Evolutionary conservation across 2,329 filamentous ascomycete species (phyloP).

Genomic region (Aureobasidium pullulans): DNA sequence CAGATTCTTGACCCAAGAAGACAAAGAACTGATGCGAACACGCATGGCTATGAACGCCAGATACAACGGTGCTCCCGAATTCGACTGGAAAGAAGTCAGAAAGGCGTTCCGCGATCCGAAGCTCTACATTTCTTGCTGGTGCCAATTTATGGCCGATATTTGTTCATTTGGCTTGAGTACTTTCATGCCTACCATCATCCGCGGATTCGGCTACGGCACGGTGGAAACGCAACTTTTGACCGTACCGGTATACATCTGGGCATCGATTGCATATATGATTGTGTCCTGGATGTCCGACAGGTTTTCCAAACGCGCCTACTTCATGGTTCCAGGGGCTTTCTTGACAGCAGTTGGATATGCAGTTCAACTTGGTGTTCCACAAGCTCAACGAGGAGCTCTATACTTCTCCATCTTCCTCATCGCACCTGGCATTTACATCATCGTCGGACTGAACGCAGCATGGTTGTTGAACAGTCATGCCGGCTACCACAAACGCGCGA

Average conservation of each 20-base stretch:
- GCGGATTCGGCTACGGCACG: slow-evolving; percentile 58
- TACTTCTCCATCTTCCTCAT: slow-evolving; percentile 75
- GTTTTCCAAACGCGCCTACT: slow-evolving; percentile 57
- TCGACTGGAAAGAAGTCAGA: slow-evolving; percentile 56
- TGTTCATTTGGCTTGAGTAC: slow-evolving; percentile 74
- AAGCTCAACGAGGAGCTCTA: slow-evolving; percentile 53
- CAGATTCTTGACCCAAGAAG: slow-evolving; percentile 51
- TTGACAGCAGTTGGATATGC: slow-evolving; percentile 49
- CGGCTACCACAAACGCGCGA: slow-evolving; percentile 68
- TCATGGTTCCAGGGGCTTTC: slow-evolving; percentile 53
- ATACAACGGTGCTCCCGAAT: slow-evolving; percentile 20
- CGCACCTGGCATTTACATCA: slow-evolving; percentile 61
- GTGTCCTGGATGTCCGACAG: slow-evolving; percentile 61
- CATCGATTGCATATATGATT: slow-evolving; percentile 60
- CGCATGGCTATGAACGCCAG: background rate
- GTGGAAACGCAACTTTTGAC: slow-evolving; percentile 68
- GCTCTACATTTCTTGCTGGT: slow-evolving; percentile 24
- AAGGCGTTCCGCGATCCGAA: slow-evolving; percentile 65
- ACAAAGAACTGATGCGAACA: slow-evolving; percentile 50
- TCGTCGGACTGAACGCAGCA: slow-evolving; percentile 47
- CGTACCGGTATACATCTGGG: slow-evolving; percentile 68
- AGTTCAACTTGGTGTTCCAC: slow-evolving; percentile 49
- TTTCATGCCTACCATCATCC: slow-evolving; percentile 72
- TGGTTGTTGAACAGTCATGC: slow-evolving; percentile 62
- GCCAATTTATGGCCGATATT: slow-evolving; percentile 64